Conservation (phyloP, 116 monocot genomes). For the Iris pallida region DNA sequence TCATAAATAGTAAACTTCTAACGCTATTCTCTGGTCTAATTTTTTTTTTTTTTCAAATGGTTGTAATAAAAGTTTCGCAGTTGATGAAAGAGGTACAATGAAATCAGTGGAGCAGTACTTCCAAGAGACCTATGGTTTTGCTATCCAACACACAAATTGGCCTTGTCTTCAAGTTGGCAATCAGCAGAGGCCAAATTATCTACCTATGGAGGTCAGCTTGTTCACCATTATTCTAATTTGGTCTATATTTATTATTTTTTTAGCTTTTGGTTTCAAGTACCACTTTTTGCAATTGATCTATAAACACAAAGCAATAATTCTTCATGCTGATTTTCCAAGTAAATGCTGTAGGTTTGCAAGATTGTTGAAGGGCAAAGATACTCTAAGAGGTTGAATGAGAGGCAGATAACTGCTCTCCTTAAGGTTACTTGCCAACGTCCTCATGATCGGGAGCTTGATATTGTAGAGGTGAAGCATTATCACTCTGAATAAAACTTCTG, state of each 20-base stretch:
- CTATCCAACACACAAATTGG: constrained; percentile 44
- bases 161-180: constrained; percentile 66
- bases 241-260: not conserved
- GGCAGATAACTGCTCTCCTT: constrained; percentile 49
- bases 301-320: not conserved
- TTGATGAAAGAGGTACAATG: constrained; percentile 56
- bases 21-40: not conserved
- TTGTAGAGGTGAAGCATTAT: not conserved
- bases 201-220: constrained; percentile 58
- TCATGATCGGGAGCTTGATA: not conserved
- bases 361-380: not conserved
- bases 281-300: no score
- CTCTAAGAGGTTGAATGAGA: constrained; percentile 19
- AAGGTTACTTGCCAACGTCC: not conserved
- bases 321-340: not conserved
- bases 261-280: not conserved
- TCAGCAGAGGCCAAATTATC: constrained; percentile 54
- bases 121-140: constrained; percentile 51
- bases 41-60: not conserved
- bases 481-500: no score
- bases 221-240: not conserved
- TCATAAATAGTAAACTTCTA: not conserved
- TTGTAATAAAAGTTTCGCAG: constrained; percentile 35
- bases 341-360: not conserved
- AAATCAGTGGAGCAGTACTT: constrained; percentile 64